phyloP scores from a whole-genome alignment of 352 stramenopile species.

The Phytophthora megakarya region DNA sequence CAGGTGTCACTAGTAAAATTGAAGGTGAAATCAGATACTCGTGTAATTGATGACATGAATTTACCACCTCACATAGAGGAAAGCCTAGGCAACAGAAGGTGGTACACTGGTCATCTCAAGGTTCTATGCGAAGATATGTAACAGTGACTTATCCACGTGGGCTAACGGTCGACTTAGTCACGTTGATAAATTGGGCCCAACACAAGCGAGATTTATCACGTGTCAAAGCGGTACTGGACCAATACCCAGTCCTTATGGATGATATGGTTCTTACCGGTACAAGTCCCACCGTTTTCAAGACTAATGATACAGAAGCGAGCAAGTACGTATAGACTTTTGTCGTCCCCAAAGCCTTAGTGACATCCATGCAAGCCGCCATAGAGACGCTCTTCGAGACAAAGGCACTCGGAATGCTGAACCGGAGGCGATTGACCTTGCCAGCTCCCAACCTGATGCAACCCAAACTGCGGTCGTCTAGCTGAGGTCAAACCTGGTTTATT shows the following conservation, averaged over 20 bases:
- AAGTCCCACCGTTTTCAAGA: constrained; percentile 3
- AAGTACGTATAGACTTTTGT: too few species aligned
- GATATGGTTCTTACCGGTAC: background rate
- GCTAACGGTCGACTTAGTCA: constrained; percentile 1
- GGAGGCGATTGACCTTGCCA: too few species aligned
- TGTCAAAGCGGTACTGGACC: constrained; percentile 1
- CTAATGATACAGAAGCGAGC: background rate
- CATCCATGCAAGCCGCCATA: too few species aligned
- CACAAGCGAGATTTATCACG: background rate
- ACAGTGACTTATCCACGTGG: background rate
- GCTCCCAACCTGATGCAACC: too few species aligned
- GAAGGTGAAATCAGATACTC: too few species aligned
- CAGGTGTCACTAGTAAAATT: too few species aligned
- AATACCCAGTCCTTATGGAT: constrained; percentile 12
- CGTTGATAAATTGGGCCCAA: constrained; percentile 2
- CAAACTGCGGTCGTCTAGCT: too few species aligned
- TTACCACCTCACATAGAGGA: background rate
- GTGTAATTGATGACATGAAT: constrained; percentile 5
- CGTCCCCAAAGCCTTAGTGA: too few species aligned
- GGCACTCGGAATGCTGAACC: too few species aligned
- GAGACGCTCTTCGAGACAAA: too few species aligned
- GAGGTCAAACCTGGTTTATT: too few species aligned
- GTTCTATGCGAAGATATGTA: background rate
- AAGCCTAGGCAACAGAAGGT: constrained; percentile 4
- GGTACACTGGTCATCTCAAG: background rate